phyloP scores from a whole-genome alignment of 495 filamentous ascomycete species.

The Sphaerosporella brunnea region DNA sequence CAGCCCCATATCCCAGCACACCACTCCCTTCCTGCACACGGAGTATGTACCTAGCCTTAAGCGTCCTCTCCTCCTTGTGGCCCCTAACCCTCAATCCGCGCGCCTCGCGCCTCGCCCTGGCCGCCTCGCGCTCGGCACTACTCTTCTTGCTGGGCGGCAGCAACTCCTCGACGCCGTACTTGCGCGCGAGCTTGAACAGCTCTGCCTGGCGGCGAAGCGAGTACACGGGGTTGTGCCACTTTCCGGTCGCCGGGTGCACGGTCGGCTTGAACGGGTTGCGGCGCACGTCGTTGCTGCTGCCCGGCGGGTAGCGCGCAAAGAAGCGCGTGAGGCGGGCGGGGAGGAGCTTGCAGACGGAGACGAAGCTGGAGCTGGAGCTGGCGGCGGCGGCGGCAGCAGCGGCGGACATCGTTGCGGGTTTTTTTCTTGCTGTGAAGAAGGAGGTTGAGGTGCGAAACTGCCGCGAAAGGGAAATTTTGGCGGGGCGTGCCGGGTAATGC shows the following conservation, averaged over 20 bases:
- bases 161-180: constrained; percentile 67
- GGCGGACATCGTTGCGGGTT: neutral
- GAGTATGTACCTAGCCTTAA: constrained; percentile 44
- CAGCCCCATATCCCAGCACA: constrained; percentile 7
- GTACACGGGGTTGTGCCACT: constrained; percentile 64
- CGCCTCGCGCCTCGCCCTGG: constrained; percentile 57
- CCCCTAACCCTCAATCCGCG: constrained; percentile 91
- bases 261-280: constrained; percentile 30
- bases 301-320: constrained; percentile 73
- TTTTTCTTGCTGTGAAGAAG: too few relatives aligned
- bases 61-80: constrained; percentile 73
- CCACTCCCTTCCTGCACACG: too few relatives aligned
- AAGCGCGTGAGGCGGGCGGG: constrained; percentile 66
- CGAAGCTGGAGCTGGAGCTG: constrained; percentile 11
- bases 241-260: constrained; percentile 51
- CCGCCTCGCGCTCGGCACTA: constrained; percentile 46
- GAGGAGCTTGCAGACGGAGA: constrained; percentile 46
- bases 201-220: constrained; percentile 80
- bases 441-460: too few relatives aligned
- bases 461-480: too few relatives aligned
- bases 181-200: constrained; percentile 65
- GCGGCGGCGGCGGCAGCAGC: neutral
- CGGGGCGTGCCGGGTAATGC: too few relatives aligned
- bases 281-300: constrained; percentile 27
- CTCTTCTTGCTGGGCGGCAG: constrained; percentile 63